These are phyloP conservation scores for Vaccinium corymbosum DNA, from an alignment of 148 eudicot species.

Conservation along the genomic window DNA sequence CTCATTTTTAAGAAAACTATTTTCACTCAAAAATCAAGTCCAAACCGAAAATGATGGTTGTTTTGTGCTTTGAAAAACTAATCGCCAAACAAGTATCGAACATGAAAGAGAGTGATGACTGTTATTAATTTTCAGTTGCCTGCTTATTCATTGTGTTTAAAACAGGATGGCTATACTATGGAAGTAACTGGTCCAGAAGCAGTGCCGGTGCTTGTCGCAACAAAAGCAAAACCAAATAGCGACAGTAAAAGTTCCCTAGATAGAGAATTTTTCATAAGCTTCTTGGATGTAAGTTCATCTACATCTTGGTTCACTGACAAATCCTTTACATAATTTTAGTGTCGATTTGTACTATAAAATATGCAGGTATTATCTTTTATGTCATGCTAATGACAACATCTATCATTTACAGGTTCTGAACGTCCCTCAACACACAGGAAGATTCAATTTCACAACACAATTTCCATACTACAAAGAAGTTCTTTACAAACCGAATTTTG, in stretches of 20 bases:
- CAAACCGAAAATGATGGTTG: not conserved
- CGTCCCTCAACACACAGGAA: slow-evolving; percentile 55
- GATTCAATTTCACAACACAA: slow-evolving; percentile 70
- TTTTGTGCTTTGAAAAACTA: not conserved
- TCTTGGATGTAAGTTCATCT: slow-evolving; percentile 60
- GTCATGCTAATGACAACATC: not conserved
- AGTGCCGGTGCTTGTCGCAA: slow-evolving; percentile 68
- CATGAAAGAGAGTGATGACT: not conserved
- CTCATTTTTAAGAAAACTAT: not conserved
- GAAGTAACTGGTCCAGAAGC: slow-evolving; percentile 49
- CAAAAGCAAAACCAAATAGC: slow-evolving; percentile 64
- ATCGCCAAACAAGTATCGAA: not conserved
- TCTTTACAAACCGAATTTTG: slow-evolving; percentile 48
- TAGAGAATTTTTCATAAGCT: slow-evolving; percentile 49
- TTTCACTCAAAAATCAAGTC: not conserved
- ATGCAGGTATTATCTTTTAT: not conserved
- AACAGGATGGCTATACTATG: slow-evolving; percentile 83
- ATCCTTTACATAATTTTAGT: not conserved
- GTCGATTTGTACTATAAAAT: not conserved
- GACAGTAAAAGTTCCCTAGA: slow-evolving; percentile 41
- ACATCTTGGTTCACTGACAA: not conserved
- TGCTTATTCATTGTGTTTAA: not conserved
- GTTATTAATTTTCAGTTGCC: not conserved
- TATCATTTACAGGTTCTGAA: slow-evolving; percentile 53
- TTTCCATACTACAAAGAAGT: slow-evolving; percentile 56